Conservation (phyloP, 2,329 filamentous ascomycete species). For the Xylariaceae sp. region DNA sequence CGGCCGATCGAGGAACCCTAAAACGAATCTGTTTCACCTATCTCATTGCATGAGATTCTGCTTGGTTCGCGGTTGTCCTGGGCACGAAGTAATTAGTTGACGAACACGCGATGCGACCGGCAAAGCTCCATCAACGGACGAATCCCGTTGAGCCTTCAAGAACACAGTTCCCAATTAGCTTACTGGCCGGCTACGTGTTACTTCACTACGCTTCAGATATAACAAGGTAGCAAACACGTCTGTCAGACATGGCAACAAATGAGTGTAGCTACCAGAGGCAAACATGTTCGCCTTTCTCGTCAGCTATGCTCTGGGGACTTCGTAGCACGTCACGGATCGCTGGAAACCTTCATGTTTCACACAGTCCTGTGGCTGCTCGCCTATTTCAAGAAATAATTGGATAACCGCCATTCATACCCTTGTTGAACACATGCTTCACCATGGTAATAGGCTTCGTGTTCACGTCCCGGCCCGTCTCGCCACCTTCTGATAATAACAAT, state of each 20-base stretch:
- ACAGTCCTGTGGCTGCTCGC: slow-evolving; percentile 19
- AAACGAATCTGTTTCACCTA: no score
- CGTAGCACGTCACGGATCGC: slow-evolving; percentile 16
- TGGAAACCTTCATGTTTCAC: slow-evolving; percentile 12
- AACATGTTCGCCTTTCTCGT: no score
- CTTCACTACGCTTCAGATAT: slow-evolving; percentile 4
- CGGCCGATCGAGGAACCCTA: no score
- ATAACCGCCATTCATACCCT: slow-evolving; percentile 8
- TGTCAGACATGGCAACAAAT: slow-evolving; percentile 8
- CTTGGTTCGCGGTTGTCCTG: no score
- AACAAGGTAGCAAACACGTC: slow-evolving; percentile 2
- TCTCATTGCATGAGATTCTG: no score
- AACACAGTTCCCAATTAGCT: neutral
- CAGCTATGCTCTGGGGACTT: neutral
- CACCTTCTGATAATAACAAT: slow-evolving; percentile 3
- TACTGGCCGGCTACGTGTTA: slow-evolving; percentile 5
- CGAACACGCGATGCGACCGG: no score
- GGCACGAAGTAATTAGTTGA: no score
- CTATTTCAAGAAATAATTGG: slow-evolving; percentile 23
- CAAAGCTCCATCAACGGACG: no score
- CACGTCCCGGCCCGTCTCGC: slow-evolving; percentile 5
- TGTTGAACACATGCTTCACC: slow-evolving; percentile 10
- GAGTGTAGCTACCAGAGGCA: no score
- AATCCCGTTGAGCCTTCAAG: no score
- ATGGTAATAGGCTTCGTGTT: slow-evolving; percentile 11